Evolutionary conservation across 2,329 filamentous ascomycete species (phyloP), one percentile per base, ranked within the genome.

Genomic region (Sporothrix euskadiensis): DNA sequence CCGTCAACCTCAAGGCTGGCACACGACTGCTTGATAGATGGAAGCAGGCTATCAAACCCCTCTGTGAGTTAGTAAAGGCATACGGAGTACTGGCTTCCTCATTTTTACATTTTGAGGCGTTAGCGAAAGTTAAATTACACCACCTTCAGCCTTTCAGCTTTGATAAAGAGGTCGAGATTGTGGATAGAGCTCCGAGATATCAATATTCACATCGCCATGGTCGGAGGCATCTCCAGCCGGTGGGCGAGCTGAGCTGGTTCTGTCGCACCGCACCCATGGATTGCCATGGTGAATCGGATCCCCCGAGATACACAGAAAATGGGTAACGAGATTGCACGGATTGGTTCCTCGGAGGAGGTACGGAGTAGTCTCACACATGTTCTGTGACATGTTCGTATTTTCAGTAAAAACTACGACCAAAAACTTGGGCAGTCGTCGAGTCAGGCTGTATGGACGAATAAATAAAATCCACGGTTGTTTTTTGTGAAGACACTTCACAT

Each of bases 81-180:
- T 26, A 26, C 26, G 26, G 26, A 26, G 26, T 26, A 14, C 44
- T 3, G 1, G 14, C 44, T 19, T 49, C 44, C 19, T 16, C 5
- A 14, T 56, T 59, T 59, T 35, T 59, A 59, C 56, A 59, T 35
- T 19, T 59, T 14, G 1, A 35, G 5, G 30, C 35, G 30, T 32
- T 35, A 19, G 35, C 14, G 30, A 59, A 59, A 35, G 30, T 59
- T 59, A 59, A 65, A 65, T 65, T 59, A 44, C 39, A 65, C n/a
- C 35, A 19, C 16, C 56, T 16, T 35, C 30, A 16, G 30, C 56
- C 16, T 7, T 32, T 30, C 56, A 19, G 12, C 30, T 32, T 16
- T 22, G 32, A 39, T 61, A 39, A 61, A 16, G 39, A 16, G 16
- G 39, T 16, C 5, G 57, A 22, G 32, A 3, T 10, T 19, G 32